Conservation (phyloP, 2,329 filamentous ascomycete species). For the Aphanocladium album region DNA sequence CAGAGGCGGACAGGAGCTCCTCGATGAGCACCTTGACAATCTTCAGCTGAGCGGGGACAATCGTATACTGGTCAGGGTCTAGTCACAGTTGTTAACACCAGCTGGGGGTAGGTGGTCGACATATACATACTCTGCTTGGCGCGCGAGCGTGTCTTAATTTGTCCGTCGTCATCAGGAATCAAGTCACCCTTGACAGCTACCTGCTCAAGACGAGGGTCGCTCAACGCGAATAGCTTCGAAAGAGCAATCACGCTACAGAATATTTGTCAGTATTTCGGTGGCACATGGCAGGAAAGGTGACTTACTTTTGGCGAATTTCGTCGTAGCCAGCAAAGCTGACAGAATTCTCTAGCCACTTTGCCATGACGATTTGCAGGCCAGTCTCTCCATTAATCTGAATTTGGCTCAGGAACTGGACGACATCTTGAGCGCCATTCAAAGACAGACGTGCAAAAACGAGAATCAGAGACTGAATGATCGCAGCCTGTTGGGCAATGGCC, state of each 20-base stretch:
- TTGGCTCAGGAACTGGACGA: constrained; percentile 84
- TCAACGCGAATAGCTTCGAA: constrained; percentile 82
- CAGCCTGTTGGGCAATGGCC: constrained; percentile 73
- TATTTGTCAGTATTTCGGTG: not conserved
- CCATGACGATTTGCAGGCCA: constrained; percentile 82
- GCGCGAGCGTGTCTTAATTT: constrained; percentile 91
- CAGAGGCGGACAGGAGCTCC: constrained; percentile 78
- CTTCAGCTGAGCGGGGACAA: constrained; percentile 83
- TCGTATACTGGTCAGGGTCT: constrained; percentile 81
- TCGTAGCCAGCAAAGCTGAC: constrained; percentile 97
- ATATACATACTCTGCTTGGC: constrained; percentile 66
- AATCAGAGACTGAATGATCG: constrained; percentile 93
- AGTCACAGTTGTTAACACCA: constrained; percentile 28
- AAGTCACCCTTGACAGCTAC: constrained; percentile 89
- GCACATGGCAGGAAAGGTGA: constrained; percentile 15
- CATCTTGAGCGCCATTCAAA: constrained; percentile 77
- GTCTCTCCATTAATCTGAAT: constrained; percentile 74
- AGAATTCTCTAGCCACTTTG: constrained; percentile 96
- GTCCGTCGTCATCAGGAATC: constrained; percentile 67
- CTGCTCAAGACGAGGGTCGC: constrained; percentile 72
- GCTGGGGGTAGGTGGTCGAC: constrained; percentile 14
- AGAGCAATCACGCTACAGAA: constrained; percentile 74
- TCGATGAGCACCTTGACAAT: constrained; percentile 94
- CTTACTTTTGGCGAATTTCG: constrained; percentile 91
- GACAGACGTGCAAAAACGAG: constrained; percentile 91